Conservation (phyloP, 2,329 filamentous ascomycete genomes). For the Scedosporium aurantiacum region DNA sequence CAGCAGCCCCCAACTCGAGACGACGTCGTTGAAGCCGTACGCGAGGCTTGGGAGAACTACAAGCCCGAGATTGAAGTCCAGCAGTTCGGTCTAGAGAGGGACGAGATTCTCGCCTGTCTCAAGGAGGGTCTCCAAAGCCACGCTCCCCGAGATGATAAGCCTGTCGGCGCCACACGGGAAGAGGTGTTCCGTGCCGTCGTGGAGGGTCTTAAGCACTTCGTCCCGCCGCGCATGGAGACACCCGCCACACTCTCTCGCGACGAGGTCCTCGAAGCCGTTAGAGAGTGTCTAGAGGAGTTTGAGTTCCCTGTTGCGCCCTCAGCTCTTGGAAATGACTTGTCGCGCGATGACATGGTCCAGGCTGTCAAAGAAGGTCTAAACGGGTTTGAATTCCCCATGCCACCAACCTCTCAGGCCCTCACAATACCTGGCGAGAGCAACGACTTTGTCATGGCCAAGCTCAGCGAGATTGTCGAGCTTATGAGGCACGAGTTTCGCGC, state of each 20-base stretch:
- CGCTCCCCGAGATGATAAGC: constrained; percentile 38
- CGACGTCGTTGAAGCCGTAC: constrained; percentile 75
- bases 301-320: constrained; percentile 58
- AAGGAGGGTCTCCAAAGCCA: constrained; percentile 78
- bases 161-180: constrained; percentile 59
- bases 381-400: constrained; percentile 32
- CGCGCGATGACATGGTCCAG: constrained; percentile 50
- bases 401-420: constrained; percentile 20
- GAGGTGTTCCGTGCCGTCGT: constrained; percentile 78
- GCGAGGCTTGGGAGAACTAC: constrained; percentile 86
- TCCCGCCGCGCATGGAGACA: constrained; percentile 60
- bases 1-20: constrained; percentile 51
- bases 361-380: constrained; percentile 51
- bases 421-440: constrained; percentile 29
- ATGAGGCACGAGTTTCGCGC: constrained; percentile 49
- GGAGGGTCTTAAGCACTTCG: constrained; percentile 74
- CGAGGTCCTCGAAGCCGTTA: constrained; percentile 72
- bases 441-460: constrained; percentile 40
- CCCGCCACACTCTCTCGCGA: constrained; percentile 63
- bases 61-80: constrained; percentile 88
- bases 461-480: constrained; percentile 54
- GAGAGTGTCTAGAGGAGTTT: constrained; percentile 77
- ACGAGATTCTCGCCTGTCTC: constrained; percentile 79
- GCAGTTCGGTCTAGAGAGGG: constrained; percentile 78
- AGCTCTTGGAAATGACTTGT: constrained; percentile 41